Base-by-base conservation (phyloP, 2,329 filamentous ascomycete species). In the Thelonectria blattea region DNA sequence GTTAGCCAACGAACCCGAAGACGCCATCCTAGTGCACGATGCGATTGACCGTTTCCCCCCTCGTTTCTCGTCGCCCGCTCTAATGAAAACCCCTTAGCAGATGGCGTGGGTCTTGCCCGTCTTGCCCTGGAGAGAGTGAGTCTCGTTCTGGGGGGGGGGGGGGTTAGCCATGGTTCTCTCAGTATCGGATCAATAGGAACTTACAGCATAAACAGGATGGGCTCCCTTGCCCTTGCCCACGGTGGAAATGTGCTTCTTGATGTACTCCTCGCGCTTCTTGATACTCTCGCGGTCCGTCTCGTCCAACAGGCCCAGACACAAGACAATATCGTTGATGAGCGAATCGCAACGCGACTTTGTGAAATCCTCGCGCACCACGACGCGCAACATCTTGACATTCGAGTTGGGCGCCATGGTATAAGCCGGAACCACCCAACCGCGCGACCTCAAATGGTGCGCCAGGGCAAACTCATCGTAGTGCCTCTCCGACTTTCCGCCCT, bases 351-450 rank as follows among this genome's bases (percentile, higher is more conserved):
- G 85, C 67, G 83, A 88, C 75, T 90, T 88, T 48, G 88, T 91
- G 69, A 98, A 97, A 78, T 97, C 94, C 77, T 97, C 94, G 52
- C 94, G 87, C 5, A 97, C 91, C 1, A 98, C 94, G 5, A 97
- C 87, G 39, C 94, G 89, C 81, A 97, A 87, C 85, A 98, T 89
- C 84, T 97, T 96, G 72, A 97, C 83, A 65, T 88, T 81, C 17
- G 91, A 93, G 74, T 96, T 84, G 17, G 93, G 93, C 1, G 94
- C 94, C 94, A 97, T 97, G 41, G 93, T 98, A 79, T 98, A 98
- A 0, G 94, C 94, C 0, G 94, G 94, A 0, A 97, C 91, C 30
- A 97, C 90, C 94, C 94, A 98, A 45, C 92, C 91, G 34, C 93
- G 87, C 65, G 91, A 88, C 52, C 94, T 90, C 24, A 97, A 85